Base-by-base conservation (phyloP, 768 basidiomycete species). In the Gloeophyllum trabeum region DNA sequence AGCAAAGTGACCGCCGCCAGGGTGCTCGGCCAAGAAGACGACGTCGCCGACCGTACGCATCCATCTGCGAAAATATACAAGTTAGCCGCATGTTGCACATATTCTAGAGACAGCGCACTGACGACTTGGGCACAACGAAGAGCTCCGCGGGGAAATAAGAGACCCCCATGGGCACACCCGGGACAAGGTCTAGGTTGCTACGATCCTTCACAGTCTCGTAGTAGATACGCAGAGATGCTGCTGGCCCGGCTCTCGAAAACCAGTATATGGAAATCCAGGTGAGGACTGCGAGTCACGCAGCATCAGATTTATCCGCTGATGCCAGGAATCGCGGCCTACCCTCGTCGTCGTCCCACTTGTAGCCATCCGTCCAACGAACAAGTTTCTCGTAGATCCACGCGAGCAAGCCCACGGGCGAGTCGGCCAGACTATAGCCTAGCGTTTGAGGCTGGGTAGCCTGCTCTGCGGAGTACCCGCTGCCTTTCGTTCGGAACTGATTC, bases 261-360 rank as follows among this genome's bases (percentile, higher is more conserved):
- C 65, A 71, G 50, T 71, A 76, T 7, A 76, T 61, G 2, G 74
- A 76, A 18, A 76, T 53, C 76, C 77, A 81, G 0, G 73, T 75
- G 23, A 81, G 48, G 1, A 79, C 77, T 77, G 32, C n/a, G 16
- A 12, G 14, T 3, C 3, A 22, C 19, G 30, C n/a, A 20, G 35
- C 20, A 44, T n/a, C 14, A 3, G 2, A 42, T 12, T 44, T 3
- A 19, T 19, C 16, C 35, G 10, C 14, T 7, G 10, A 21, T 22
- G 13, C 16, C 5, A 40, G 10, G 12, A 32, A 12, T 5, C 2
- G 16, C 16, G 20, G 22, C 47, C 4, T 18, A 69, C 77, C 59
- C 59, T 76, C 71, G 25, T 76, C 74, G 36, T 73, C 69, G 13
- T 62, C 61, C 75, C 74, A 77, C 1, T 64, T 61, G 51, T 79